Evolutionary conservation across 805 yeast genomes (phyloP), one percentile per base, ranked within the genome.

Genomic region (Wickerhamomyces bovis): DNA sequence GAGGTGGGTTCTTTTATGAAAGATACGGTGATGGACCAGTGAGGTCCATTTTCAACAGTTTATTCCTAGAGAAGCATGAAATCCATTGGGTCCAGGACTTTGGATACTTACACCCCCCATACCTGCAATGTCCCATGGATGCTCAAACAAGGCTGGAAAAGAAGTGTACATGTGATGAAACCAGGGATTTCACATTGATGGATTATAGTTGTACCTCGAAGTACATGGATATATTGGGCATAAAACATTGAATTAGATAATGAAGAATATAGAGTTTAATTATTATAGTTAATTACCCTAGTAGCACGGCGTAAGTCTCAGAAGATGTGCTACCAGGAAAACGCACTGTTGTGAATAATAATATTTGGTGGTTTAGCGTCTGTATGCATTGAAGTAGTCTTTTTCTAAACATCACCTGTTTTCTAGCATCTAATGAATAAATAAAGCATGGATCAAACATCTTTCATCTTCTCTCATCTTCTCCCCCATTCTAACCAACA

Each of bases 21-120:
- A 73, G 96, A 63, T 88, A 95, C 92, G 95, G 95, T 49, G 96
- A 88, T 66, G 96, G 95, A 20, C 95, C 95, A 19, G 81, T 87
- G 42, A 90, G 86, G 62, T 81, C 90, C 7, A 80, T 87, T 53
- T 95, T 89, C 19, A 92, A 82, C 20, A 71, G 90, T 10, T 67
- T 88, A 50, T 82, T 88, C 68, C 61, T 85, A 57, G 78, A 82
- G 39, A 77, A 73, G 58, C 78, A 76, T 44, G 72, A 80, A 58
- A 66, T 88, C 39, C 89, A 85, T 58, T 80, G 84, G 73, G 84
- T 89, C 63, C 80, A 79, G 45, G 94, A 86, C 62, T 75, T 87
- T 51, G 95, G 95, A 39, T 87, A 88, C 67, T 76, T 62, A 64
- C 96, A 87, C 62, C 81, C 76, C 46, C 95, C 95, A 62, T 72